These are phyloP conservation scores for Wickerhamiella occidentalis DNA, from an alignment of 805 yeast genomes.

Conservation along the genomic window DNA sequence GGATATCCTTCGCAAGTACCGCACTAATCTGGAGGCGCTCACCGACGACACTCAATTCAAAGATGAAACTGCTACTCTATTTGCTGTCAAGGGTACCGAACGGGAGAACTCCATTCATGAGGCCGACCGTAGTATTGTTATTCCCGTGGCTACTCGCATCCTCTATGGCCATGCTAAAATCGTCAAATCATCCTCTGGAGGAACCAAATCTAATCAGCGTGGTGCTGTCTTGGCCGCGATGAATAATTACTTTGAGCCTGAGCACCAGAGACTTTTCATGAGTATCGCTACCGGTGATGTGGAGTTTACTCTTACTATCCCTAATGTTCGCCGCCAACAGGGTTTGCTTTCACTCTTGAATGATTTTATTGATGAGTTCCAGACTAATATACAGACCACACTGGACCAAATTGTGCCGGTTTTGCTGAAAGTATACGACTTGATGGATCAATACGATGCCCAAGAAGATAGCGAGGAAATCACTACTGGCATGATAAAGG, in stretches of 20 bases:
- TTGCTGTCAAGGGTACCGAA: conserved; percentile 33
- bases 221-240: conserved; percentile 30
- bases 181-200: conserved; percentile 40
- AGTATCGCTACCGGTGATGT: conserved; percentile 48
- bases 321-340: conserved; percentile 19
- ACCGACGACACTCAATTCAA: conserved; percentile 74
- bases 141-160: conserved; percentile 66
- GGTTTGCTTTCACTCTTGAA: conserved; percentile 56
- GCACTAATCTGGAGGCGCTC: conserved; percentile 58
- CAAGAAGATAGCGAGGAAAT: conserved; percentile 10
- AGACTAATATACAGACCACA: conserved; percentile 40
- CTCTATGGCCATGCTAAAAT: conserved; percentile 79
- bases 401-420: conserved; percentile 45
- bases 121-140: conserved; percentile 44
- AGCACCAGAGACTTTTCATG: conserved; percentile 48
- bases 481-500: conserved; percentile 33
- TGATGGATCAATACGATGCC: conserved; percentile 15
- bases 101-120: conserved; percentile 40
- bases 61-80: conserved; percentile 65
- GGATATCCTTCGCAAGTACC: conserved; percentile 43
- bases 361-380: conserved; percentile 47
- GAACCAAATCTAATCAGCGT: conserved; percentile 60
- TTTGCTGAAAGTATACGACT: conserved; percentile 24
- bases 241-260: conserved; percentile 26
- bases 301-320: conserved; percentile 23